These are phyloP conservation scores for Solanum pinnatisectum DNA, from an alignment of 257 asterid genomes.

Conservation along the genomic window DNA sequence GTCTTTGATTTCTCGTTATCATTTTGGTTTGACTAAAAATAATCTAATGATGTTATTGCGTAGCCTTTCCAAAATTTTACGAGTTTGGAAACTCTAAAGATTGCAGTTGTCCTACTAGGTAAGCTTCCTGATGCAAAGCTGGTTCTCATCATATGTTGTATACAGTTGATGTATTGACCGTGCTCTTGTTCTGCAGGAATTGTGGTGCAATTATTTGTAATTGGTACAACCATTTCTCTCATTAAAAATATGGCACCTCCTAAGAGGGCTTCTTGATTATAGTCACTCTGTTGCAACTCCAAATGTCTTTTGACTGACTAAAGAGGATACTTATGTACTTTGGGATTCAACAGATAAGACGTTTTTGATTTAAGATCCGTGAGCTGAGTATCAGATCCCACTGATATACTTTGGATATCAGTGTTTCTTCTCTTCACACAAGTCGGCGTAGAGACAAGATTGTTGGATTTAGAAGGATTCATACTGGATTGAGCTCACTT, in stretches of 20 bases:
- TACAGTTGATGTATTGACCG: background rate
- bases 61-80: conserved; percentile 44
- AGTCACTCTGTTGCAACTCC: background rate
- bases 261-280: conserved; percentile 50
- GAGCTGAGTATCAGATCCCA: background rate
- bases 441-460: background rate
- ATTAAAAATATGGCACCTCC: conserved; percentile 82
- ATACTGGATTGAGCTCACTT: background rate
- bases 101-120: conserved; percentile 42
- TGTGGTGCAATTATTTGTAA: conserved; percentile 27
- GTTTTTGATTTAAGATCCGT: background rate
- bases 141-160: background rate
- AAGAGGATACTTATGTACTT: background rate
- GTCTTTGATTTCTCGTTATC: background rate
- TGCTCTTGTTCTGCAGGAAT: conserved; percentile 31
- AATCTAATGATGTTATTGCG: background rate
- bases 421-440: background rate
- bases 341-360: background rate
- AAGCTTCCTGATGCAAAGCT: conserved; percentile 1
- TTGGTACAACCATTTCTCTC: conserved; percentile 37
- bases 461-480: background rate
- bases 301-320: background rate
- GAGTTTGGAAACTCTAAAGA: conserved; percentile 41
- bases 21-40: background rate
- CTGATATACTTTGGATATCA: background rate